Conservation (phyloP, 1,284 basidiomycete species). For the Naganishia cerealis region DNA sequence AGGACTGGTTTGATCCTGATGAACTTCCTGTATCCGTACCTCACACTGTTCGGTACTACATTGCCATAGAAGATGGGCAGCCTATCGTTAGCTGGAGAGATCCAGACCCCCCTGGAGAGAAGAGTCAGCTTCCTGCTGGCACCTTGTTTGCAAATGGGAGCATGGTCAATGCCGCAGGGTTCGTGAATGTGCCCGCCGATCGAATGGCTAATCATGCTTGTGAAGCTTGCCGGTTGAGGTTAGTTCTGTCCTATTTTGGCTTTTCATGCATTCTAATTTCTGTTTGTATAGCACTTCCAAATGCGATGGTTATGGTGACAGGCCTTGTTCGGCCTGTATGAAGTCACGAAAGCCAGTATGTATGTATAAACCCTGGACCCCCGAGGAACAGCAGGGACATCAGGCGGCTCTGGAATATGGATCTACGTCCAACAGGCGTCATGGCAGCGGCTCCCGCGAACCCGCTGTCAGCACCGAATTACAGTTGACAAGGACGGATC, state of each 20-base stretch:
- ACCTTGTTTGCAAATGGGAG: slow-evolving; percentile 16
- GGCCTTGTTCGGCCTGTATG: slow-evolving; percentile 12
- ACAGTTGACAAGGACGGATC: slow-evolving; percentile 1
- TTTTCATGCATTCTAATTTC: background rate
- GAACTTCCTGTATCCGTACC: background rate
- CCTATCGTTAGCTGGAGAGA: slow-evolving; percentile 23
- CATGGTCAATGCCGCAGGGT: slow-evolving; percentile 10
- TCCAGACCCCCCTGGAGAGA: slow-evolving; percentile 1
- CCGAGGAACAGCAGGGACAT: slow-evolving; percentile 1
- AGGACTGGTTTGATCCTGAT: slow-evolving; percentile 22
- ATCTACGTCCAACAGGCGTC: background rate
- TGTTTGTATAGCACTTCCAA: slow-evolving; percentile 5
- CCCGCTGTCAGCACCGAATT: slow-evolving; percentile 1
- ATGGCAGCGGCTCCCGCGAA: slow-evolving; percentile 1
- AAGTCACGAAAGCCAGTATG: background rate
- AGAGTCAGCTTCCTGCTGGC: slow-evolving; percentile 17
- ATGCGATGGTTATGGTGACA: slow-evolving; percentile 20
- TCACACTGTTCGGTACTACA: slow-evolving; percentile 11
- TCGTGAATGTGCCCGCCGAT: slow-evolving; percentile 9
- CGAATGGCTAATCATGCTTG: slow-evolving; percentile 17
- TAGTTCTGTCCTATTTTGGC: background rate
- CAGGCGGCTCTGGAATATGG: slow-evolving; percentile 8
- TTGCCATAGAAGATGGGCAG: slow-evolving; percentile 13
- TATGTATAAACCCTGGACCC: slow-evolving; percentile 9
- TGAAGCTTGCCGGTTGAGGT: slow-evolving; percentile 21